These are phyloP conservation scores for Cercospora sojina DNA, from an alignment of 2,329 filamentous ascomycete genomes.

Conservation along the genomic window DNA sequence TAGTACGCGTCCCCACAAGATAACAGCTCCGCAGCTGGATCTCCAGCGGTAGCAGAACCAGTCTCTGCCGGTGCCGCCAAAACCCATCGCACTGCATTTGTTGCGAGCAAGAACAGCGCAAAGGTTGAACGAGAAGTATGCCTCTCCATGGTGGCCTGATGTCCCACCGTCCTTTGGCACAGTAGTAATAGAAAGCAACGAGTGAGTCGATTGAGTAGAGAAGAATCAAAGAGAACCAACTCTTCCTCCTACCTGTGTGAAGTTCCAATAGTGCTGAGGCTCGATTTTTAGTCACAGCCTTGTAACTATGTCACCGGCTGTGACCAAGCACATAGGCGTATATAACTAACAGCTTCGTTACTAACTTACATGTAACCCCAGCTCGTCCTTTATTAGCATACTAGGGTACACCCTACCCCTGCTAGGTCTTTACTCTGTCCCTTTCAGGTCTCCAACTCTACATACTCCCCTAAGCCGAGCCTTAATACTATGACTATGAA, in stretches of 20 bases:
- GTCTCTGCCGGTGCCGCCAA: background rate
- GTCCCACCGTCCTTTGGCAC: background rate
- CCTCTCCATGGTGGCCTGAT: background rate
- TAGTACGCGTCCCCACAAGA: constrained; percentile 12
- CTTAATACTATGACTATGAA: too few species aligned
- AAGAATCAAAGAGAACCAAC: background rate
- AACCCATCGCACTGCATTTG: background rate
- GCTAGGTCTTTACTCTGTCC: too few species aligned
- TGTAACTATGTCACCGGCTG: too few species aligned
- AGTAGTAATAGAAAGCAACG: background rate
- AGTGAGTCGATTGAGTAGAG: background rate
- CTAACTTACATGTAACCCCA: too few species aligned
- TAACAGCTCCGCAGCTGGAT: background rate
- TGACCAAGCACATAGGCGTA: too few species aligned
- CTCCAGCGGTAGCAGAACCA: background rate
- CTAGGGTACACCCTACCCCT: too few species aligned
- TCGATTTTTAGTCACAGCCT: too few species aligned
- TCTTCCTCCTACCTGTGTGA: background rate
- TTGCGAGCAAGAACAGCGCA: background rate
- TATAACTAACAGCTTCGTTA: too few species aligned
- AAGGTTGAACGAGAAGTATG: background rate
- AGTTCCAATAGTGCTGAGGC: too few species aligned
- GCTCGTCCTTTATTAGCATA: too few species aligned
- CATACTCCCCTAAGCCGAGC: too few species aligned
- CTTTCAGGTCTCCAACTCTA: too few species aligned